Base-by-base conservation (phyloP, 2,329 filamentous ascomycete species). In the Penicillium palitans region DNA sequence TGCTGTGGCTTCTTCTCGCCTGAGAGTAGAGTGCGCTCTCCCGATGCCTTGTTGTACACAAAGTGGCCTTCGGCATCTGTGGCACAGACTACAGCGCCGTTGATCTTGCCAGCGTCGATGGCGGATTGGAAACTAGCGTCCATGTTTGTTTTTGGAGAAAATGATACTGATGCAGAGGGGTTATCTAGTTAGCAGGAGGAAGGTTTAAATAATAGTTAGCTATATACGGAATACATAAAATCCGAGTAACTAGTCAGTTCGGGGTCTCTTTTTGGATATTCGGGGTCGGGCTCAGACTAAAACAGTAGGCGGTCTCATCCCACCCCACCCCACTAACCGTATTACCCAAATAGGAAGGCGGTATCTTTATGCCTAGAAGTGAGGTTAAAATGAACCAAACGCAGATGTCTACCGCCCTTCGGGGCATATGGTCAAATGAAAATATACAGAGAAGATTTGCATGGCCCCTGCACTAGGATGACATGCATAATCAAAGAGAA, bases 381-480 rank as follows among this genome's bases (percentile, higher is more conserved):
- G 21, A 0, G 46, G 39, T 61, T 72, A 71, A 70, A 69, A 55
- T 24, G 24, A 65, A 63, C 35, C 61, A 0, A 15, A 35, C 33
- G 15, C 13, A 35, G 15, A 3, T 2, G 7, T 0, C 44, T 27
- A 47, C 41, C 10, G 70, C 74, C 77, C 75, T 79, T 77, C 71
- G 76, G 77, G 75, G 62, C 78, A 83, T 83, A 82, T 84, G 81
- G 83, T 85, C 82, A 85, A 83, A 81, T 85, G 82, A 83, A 84
- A 84, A 81, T 81, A 85, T 85, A 86, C 83, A 87, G 84, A 88
- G 85, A 88, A 88, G 84, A 88, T 88, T 89, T 89, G 87, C 87
- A 90, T 90, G 87, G 87, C 87, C 87, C 84, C 83, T 86, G 84
- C 84, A 86, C 90, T 93, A 93, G 90, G 90, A 93, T 93, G 90